Evolutionary conservation across 2,329 filamentous ascomycete genomes (phyloP), one percentile per base, ranked within the genome.

Genomic region (Botryotinia globosa): DNA sequence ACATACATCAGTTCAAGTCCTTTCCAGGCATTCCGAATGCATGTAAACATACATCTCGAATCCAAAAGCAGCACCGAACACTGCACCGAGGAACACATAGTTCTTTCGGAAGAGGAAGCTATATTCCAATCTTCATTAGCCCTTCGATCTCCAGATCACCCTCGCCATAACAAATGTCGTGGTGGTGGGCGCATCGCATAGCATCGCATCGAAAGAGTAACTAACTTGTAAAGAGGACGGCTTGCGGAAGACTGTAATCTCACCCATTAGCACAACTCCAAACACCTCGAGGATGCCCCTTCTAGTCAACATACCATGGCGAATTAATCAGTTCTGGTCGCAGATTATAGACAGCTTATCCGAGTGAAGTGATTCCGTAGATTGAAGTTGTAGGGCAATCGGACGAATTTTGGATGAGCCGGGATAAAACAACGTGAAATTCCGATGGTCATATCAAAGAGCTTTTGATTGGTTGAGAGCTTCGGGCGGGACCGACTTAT

Each of bases 51-150:
- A 99, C 96, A 99, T 88, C 87, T 98, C 94, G 82, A 97, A 94
- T 76, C 88, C 93, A 82, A 99, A 99, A 78, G 94, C 95, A 77
- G 90, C 88, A 78, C 86, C 88, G 83, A 99, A 99, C 82, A 99
- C 92, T 77, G 90, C 88, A 78, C 89, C 91, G 80, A 99, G 87
- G 89, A 97, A 97, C 82, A 92, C 87, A 80, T 88, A 91, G 87
- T 99, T 99, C 82, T 88, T 91, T 84, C 92, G 91, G 87, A 98
- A 91, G 78, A 98, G 81, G 81, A 89, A 84, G 87, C 96, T 98
- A 84, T 77, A 74, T 54, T 7, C 3, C 59, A 6, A 63, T 22
- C 37, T 44, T 12, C 42, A 63, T 77, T 68, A 79, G 78, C 66
- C 5, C 71, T 71, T 48, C 12, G 42, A 18, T 39, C 29, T 29